Conservation (phyloP, 2,329 filamentous ascomycete genomes). For the Claviceps digitariae region DNA sequence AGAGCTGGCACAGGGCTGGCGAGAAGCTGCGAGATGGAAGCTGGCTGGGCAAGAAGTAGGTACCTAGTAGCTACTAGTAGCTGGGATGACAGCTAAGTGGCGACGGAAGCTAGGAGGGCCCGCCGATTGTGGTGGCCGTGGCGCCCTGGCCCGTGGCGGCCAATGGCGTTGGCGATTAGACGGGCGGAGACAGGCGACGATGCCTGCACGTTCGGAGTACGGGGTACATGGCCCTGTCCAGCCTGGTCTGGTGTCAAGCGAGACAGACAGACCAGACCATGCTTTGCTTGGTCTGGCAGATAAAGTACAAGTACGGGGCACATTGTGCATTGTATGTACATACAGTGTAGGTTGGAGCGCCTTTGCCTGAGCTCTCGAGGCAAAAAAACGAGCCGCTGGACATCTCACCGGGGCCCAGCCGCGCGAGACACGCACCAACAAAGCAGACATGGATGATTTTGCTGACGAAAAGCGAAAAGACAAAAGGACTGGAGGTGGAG, state of each 20-base stretch:
- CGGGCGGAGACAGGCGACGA: not conserved
- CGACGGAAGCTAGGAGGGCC: not conserved
- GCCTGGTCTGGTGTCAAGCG: too few relatives aligned
- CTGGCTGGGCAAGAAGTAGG: too few relatives aligned
- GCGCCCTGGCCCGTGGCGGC: not conserved
- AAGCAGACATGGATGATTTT: not conserved
- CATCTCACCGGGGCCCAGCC: not conserved
- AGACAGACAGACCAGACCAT: too few relatives aligned
- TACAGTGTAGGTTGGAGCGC: not conserved
- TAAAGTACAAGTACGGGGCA: not conserved
- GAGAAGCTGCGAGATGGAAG: too few relatives aligned
- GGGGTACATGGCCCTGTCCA: not conserved
- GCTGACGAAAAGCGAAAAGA: not conserved
- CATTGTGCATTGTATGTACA: too few relatives aligned
- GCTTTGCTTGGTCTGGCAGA: not conserved
- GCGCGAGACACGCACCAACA: not conserved
- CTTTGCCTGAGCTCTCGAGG: not conserved
- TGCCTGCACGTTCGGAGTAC: not conserved
- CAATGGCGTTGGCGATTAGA: slow-evolving; percentile 1
- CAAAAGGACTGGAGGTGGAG: not conserved
- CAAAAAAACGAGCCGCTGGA: not conserved
- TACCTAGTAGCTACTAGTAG: too few relatives aligned
- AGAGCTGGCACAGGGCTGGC: not conserved
- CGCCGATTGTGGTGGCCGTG: not conserved
- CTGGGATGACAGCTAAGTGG: not conserved